Conservation (phyloP, 129 eudicot genomes). For the Artemisia annua region DNA sequence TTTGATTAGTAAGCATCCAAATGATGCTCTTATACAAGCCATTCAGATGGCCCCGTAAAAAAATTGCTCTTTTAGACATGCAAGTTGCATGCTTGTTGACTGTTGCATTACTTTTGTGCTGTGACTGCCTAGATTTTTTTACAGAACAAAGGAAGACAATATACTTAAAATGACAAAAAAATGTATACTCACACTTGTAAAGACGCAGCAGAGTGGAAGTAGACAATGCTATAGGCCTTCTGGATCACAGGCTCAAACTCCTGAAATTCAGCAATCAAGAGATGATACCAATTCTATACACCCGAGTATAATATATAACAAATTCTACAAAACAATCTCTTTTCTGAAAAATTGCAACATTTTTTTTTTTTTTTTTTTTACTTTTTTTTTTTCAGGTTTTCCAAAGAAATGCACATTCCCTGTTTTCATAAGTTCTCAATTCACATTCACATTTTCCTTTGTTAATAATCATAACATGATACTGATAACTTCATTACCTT, state of each 20-base stretch:
- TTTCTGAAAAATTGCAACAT: background rate
- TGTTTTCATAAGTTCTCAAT: no score
- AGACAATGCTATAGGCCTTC: conserved; percentile 84
- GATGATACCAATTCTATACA: background rate
- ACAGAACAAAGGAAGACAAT: background rate
- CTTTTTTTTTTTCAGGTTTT: no score
- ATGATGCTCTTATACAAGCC: background rate
- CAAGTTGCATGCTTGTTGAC: background rate
- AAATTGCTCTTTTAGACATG: background rate
- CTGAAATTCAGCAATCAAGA: conserved; percentile 44
- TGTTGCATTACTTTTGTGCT: background rate
- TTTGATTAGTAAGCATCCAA: background rate
- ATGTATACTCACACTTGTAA: conserved; percentile 70
- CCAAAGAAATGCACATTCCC: no score
- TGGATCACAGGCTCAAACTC: conserved; percentile 98
- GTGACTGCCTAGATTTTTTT: background rate
- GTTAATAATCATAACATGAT: background rate
- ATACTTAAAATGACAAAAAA: background rate
- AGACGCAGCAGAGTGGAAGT: conserved; percentile 97
- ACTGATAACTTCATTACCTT: conserved; percentile 55
- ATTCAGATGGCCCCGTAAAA: background rate
- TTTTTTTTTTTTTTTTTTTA: no score
- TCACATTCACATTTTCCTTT: background rate
- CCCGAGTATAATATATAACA: background rate
- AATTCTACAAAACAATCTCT: background rate